Conservation (phyloP, 1,139 yeast species). For the Candida sp. region DNA sequence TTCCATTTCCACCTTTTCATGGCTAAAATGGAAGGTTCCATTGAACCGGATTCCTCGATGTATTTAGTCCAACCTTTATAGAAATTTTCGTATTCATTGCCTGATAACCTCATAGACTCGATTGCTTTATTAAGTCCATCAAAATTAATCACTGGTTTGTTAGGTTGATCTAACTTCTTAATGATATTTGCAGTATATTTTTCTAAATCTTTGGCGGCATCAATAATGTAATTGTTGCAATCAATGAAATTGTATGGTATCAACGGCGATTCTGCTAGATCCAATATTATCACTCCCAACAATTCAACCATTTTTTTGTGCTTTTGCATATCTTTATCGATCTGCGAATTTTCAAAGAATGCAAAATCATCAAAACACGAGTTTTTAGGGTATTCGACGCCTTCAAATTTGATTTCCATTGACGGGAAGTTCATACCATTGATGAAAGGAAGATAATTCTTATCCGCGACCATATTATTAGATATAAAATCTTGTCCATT, state of each 20-base stretch:
- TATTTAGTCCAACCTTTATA: slow-evolving; percentile 51
- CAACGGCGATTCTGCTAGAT: slow-evolving; percentile 68
- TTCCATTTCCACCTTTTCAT: slow-evolving; percentile 82
- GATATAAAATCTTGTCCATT: slow-evolving; percentile 23
- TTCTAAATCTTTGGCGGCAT: slow-evolving; percentile 46
- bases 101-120: slow-evolving; percentile 18
- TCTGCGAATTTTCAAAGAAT: slow-evolving; percentile 39
- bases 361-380: slow-evolving; percentile 70
- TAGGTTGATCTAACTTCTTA: slow-evolving; percentile 6
- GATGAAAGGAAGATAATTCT: slow-evolving; percentile 69
- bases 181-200: slow-evolving; percentile 11
- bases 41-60: slow-evolving; percentile 29
- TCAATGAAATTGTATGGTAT: slow-evolving; percentile 64
- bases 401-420: slow-evolving; percentile 52
- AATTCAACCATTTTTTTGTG: slow-evolving; percentile 60
- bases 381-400: slow-evolving; percentile 48
- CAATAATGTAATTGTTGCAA: slow-evolving; percentile 43
- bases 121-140: slow-evolving; percentile 23
- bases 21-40: slow-evolving; percentile 70
- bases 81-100: slow-evolving; percentile 39
- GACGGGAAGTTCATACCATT: slow-evolving; percentile 69
- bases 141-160: slow-evolving; percentile 26
- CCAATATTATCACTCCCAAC: slow-evolving; percentile 49
- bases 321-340: slow-evolving; percentile 56
- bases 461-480: slow-evolving; percentile 46